Conservation (phyloP, 176 grass and related monocot species). For the Chrysopogon serrulatus region DNA sequence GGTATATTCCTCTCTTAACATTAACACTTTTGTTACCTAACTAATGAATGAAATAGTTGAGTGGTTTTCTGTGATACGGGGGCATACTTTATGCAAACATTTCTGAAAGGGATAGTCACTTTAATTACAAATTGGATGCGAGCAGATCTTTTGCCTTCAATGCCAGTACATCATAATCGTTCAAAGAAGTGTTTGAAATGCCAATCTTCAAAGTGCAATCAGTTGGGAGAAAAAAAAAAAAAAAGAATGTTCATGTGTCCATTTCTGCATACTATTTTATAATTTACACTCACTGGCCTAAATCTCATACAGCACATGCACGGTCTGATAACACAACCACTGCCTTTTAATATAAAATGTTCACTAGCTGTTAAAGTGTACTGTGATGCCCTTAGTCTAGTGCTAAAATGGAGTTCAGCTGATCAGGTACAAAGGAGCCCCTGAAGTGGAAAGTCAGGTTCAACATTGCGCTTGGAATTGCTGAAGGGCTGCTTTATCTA, state of each 20-base stretch:
- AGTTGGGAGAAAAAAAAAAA: not conserved
- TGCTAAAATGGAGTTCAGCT: constrained; percentile 37
- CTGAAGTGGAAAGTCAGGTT: constrained; percentile 86
- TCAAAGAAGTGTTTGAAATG: constrained; percentile 9
- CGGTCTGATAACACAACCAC: not conserved
- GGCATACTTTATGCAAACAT: constrained; percentile 1
- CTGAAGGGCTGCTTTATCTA: constrained; percentile 90
- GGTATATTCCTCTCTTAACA: constrained; percentile 46
- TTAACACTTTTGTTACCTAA: constrained; percentile 8
- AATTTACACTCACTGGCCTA: not conserved
- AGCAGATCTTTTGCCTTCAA: constrained; percentile 6
- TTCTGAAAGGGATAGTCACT: not conserved
- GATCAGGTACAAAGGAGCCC: constrained; percentile 71
- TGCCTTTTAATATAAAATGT: not conserved
- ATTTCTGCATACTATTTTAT: constrained; percentile 10
- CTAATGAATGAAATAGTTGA: constrained; percentile 10
- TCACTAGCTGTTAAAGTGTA: constrained; percentile 8
- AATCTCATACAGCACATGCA: not conserved
- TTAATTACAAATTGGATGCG: not conserved
- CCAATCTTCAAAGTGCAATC: not conserved
- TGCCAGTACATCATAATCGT: not conserved
- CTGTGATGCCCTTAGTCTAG: constrained; percentile 12
- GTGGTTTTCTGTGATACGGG: not conserved
- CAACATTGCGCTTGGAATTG: constrained; percentile 72
- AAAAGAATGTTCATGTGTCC: constrained; percentile 9